Evolutionary conservation across 2,329 filamentous ascomycete genomes (phyloP), one percentile per base, ranked within the genome.

Genomic region (Xylariaceae sp.): DNA sequence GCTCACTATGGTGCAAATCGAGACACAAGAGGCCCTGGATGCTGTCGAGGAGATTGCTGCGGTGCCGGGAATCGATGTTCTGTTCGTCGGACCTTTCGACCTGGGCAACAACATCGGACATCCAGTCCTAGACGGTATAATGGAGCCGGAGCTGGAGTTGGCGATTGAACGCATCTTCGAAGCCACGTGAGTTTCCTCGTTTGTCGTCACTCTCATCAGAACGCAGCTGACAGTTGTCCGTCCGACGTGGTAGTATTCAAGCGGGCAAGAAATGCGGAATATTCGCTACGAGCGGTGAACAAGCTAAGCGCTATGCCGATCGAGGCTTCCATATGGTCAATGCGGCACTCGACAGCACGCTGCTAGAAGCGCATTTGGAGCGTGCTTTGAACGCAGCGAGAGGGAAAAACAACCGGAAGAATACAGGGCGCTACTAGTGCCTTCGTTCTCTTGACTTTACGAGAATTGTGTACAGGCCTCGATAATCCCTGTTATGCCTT

Each of bases 231-330:
- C 22, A 27, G 7, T 4, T 27, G 4, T 27, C 22, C 7, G 22
- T 27, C 7, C 22, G 22, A 27, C 7, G 22, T 36, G 12, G 33
- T 5, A 36, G 33, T 36, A 72, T 75, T 45, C 76, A 74, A 53
- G 76, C 84, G 11, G 83, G 83, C 17, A 88, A 87, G 68, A 86
- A 85, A 70, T 77, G 76, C 6, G 85, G 80, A 18, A 80, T 84
- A 41, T 84, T 77, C 60, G 77, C 78, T 51, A 75, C 73, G 2
- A 73, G 69, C 41, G 77, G 76, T n/a, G 75, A 77, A 55, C 79
- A 83, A 62, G 77, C 77, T 1, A 78, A 72, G 58, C 51, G 61
- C 45, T 82, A 76, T 58, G 78, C 74, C 6, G 75, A 79, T 4
- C 73, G 75, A 57, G 81, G 81, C 0, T 85, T 81, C 56, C 76